Percentiles rank a stretch among this genome's conserved stretches.
phyloP scores from a whole-genome alignment of 495 filamentous ascomycete species.

The Aspergillus kassunensis region DNA sequence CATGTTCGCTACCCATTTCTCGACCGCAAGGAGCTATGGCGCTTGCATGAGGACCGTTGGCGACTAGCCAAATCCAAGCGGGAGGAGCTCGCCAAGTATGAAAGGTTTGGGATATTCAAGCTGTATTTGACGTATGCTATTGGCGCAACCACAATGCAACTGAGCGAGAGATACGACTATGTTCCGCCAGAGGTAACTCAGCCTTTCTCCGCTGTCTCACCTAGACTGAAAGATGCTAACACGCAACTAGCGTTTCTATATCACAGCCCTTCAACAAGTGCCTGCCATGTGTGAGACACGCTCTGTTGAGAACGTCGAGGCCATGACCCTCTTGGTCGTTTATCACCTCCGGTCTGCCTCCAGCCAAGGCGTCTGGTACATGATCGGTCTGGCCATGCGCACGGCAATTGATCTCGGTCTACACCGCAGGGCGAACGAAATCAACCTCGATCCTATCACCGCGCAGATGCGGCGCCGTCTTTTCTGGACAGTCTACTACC shows the following conservation, averaged over 20 bases:
- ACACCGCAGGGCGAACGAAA: conserved; percentile 47
- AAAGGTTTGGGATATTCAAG: conserved; percentile 49
- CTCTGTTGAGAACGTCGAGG: conserved; percentile 51
- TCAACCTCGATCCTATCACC: conserved; percentile 42
- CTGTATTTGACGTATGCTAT: conserved; percentile 52
- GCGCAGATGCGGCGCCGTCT: conserved; percentile 47
- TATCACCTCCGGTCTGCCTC: conserved; percentile 50
- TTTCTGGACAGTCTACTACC: conserved; percentile 53
- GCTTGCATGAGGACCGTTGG: conserved; percentile 43
- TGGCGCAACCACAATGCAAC: conserved; percentile 45
- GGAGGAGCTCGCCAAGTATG: conserved; percentile 33
- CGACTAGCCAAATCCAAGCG: conserved; percentile 37
- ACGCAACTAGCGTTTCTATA: conserved; percentile 39
- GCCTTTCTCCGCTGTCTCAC: no score
- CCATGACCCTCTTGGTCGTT: conserved; percentile 52
- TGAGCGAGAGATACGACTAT: conserved; percentile 45
- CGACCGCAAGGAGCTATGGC: conserved; percentile 41
- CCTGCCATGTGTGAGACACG: conserved; percentile 48
- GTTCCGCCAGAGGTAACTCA: conserved; percentile 41
- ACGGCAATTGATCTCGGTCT: conserved; percentile 52
- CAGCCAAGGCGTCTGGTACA: conserved; percentile 54
- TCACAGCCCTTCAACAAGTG: conserved; percentile 47
- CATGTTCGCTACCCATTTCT: conserved; percentile 51
- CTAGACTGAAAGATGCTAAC: not conserved
- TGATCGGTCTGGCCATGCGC: conserved; percentile 53